Evolutionary conservation across 352 stramenopile species (phyloP).

Genomic region (Pythium vanterpoolii): DNA sequence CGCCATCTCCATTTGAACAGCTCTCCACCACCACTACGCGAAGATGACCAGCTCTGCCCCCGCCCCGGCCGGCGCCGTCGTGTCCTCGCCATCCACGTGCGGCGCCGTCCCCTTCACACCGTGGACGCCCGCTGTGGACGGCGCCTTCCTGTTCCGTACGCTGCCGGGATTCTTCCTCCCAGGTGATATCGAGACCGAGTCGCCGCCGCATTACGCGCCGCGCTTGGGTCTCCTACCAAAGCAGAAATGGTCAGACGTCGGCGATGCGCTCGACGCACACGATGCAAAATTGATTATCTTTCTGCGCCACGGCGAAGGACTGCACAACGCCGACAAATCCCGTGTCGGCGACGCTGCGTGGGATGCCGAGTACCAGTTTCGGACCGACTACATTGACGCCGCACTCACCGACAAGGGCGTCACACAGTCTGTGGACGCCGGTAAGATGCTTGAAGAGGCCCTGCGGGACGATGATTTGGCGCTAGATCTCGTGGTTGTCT

Average conservation of each 20-base stretch:
- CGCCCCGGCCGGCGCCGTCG: background rate
- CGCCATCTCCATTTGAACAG: no score
- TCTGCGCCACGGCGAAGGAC: constrained; percentile 60
- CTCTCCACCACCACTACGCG: no score
- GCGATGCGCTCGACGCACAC: constrained; percentile 29
- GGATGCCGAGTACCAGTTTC: constrained; percentile 50
- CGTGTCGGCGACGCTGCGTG: constrained; percentile 49
- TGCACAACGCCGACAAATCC: constrained; percentile 63
- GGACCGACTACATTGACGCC: constrained; percentile 52
- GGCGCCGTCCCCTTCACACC: constrained; percentile 6
- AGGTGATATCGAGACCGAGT: constrained; percentile 30
- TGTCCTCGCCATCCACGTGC: background rate
- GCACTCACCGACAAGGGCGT: constrained; percentile 44
- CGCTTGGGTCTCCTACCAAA: constrained; percentile 43
- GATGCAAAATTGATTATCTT: constrained; percentile 53
- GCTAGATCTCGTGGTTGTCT: constrained; percentile 61
- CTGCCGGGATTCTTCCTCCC: constrained; percentile 46
- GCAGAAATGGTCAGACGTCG: constrained; percentile 38
- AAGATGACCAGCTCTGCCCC: background rate
- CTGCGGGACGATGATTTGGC: constrained; percentile 38
- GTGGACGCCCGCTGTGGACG: constrained; percentile 1
- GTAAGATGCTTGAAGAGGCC: constrained; percentile 40
- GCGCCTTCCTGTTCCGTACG: constrained; percentile 6
- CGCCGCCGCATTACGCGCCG: constrained; percentile 30
- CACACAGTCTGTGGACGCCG: constrained; percentile 31